Evolutionary conservation across 2,329 filamentous ascomycete species (phyloP), one percentile per base, ranked within the genome.

Genomic region (Fusarium stilboides): DNA sequence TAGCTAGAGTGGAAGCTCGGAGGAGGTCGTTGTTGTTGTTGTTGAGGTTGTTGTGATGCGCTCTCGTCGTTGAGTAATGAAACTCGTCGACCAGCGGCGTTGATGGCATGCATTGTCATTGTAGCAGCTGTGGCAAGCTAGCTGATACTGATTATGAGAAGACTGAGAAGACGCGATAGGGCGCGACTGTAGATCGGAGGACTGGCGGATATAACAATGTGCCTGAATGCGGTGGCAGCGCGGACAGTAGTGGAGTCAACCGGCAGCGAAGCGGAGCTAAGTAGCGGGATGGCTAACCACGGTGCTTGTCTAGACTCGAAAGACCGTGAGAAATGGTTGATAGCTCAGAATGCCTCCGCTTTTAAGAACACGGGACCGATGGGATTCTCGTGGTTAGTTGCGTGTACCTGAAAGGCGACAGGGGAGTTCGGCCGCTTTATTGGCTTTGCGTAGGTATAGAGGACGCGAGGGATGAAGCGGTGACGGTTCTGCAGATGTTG

Each of bases 31-130:
- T 69, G 72, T 46, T 57, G 61, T 28, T 40, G 47, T 24, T 12
- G 36, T 28, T 51, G 52, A 14, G 46, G 46, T 24, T 53, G 42
- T 65, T 65, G 62, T 5, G 24, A 45, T 20, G 62, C 28, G 51
- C 40, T 68, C 55, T 61, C 61, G 43, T 89, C 86, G 76, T 89
- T 89, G 39, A 90, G 81, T 12, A 90, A 81, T 52, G 88, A 89
- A 74, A 90, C 85, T 77, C 83, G 81, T 70, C 86, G 85, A 71
- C 88, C 88, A 42, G 83, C 80, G 43, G 87, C 85, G 77, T 89
- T 85, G 73, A 84, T 80, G 53, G 82, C 84, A 65, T 88, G 83
- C 86, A 89, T 88, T 69, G 64, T 76, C 62, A 68, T 57, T 50
- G 50, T 49, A 42, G 40, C 43, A 50, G 20, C 20, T 22, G 24